A percentile compares a stretch with the other conserved stretches of the same genome.
Evolutionary conservation across 2,329 filamentous ascomycete species (phyloP).

Genomic region (Paecilomyces niveus): DNA sequence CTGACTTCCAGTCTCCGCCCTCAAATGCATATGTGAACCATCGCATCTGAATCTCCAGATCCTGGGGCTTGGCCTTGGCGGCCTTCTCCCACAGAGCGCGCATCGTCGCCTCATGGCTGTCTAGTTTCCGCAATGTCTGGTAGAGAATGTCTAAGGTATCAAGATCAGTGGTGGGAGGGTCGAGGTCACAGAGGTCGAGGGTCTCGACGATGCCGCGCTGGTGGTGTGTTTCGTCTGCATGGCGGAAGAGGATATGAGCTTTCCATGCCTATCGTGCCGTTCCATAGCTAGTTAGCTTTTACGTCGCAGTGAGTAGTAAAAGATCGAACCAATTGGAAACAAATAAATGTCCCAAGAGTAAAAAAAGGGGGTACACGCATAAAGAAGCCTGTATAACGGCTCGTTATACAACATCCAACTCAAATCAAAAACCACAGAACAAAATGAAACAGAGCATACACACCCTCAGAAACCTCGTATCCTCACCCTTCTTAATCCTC

Average conservation of each 20-base stretch:
- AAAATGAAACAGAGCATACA: constrained; percentile 6
- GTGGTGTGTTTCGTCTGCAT: constrained; percentile 34
- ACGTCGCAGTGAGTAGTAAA: not conserved
- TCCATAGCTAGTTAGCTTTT: constrained; percentile 5
- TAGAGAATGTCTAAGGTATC: constrained; percentile 39
- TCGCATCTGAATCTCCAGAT: constrained; percentile 36
- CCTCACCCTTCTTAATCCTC: constrained; percentile 49
- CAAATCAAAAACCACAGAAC: not conserved
- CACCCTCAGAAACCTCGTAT: constrained; percentile 35
- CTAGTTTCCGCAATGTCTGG: constrained; percentile 30
- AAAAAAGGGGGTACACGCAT: not conserved
- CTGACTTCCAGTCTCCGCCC: constrained; percentile 38
- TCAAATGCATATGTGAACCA: constrained; percentile 40
- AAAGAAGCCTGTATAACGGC: not conserved
- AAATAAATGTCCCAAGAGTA: too few relatives aligned
- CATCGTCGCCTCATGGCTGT: constrained; percentile 26
- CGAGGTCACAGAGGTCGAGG: constrained; percentile 34
- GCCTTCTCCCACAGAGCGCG: constrained; percentile 41
- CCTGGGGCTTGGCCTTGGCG: constrained; percentile 36
- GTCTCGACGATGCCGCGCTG: constrained; percentile 38
- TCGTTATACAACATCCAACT: not conserved
- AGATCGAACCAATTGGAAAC: not conserved
- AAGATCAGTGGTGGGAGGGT: constrained; percentile 37
- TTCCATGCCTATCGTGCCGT: constrained; percentile 32
- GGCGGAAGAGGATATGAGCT: constrained; percentile 33